Conservation (phyloP, 1,284 basidiomycete genomes). For the Boletellus deceptivus region DNA sequence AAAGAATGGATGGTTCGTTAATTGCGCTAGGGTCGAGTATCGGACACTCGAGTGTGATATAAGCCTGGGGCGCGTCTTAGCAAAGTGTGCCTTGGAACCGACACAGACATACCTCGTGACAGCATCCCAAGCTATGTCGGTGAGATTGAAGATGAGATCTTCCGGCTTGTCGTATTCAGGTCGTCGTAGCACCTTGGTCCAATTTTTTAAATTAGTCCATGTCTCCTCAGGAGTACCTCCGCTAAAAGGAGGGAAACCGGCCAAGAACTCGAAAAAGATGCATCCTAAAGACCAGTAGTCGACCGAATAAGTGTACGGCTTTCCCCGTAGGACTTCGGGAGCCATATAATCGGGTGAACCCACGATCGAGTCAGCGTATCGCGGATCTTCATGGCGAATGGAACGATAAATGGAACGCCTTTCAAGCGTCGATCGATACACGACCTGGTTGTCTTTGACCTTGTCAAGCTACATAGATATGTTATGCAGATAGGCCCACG, state of each 20-base stretch:
- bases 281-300: slow-evolving; percentile 99
- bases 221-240: slow-evolving; percentile 96
- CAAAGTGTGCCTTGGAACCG: neutral
- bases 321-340: slow-evolving; percentile 90
- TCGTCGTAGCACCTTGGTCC: slow-evolving; percentile 86
- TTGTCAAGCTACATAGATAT: slow-evolving; percentile 73
- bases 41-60: slow-evolving; percentile 83
- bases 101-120: slow-evolving; percentile 66
- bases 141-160: slow-evolving; percentile 96
- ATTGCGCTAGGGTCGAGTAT: slow-evolving; percentile 70
- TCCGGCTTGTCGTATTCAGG: slow-evolving; percentile 96
- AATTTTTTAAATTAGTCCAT: slow-evolving; percentile 99
- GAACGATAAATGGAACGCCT: slow-evolving; percentile 94
- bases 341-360: slow-evolving; percentile 98
- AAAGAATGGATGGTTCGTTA: slow-evolving; percentile 88
- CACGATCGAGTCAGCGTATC: slow-evolving; percentile 97
- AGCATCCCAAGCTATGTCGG: slow-evolving; percentile 95
- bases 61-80: slow-evolving; percentile 39
- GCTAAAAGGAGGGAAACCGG: slow-evolving; percentile 97
- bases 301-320: slow-evolving; percentile 93
- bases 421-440: slow-evolving; percentile 93
- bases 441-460: slow-evolving; percentile 90
- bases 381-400: slow-evolving; percentile 86
- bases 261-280: slow-evolving; percentile 97
- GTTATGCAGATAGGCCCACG: neutral